Conservation (phyloP, 163 green algal species). For the Scenedesmus sp. region DNA sequence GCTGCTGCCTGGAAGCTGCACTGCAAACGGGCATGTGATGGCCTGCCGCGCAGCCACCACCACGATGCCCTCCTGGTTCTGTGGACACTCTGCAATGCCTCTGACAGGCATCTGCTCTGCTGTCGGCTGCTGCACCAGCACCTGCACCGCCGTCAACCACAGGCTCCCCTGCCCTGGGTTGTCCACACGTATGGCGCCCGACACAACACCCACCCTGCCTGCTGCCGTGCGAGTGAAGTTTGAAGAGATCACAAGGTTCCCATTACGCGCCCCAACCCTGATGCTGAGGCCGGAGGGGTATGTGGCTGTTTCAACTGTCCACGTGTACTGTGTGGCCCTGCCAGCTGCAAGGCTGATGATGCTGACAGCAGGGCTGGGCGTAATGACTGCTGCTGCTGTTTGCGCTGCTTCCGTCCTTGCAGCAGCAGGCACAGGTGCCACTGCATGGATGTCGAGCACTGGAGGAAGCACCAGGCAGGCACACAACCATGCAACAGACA, state of each 20-base stretch:
- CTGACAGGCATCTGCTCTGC: not conserved
- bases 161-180: conserved; percentile 7
- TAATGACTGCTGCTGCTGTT: not conserved
- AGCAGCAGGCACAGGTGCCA: not conserved
- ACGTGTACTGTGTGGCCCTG: not conserved
- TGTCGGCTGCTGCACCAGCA: conserved; percentile 24
- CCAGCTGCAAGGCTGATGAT: not conserved
- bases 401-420: no score
- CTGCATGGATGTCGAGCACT: not conserved
- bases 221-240: conserved; percentile 29
- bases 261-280: not conserved
- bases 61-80: not conserved
- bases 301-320: not conserved
- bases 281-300: conserved; percentile 42
- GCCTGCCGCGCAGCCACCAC: not conserved
- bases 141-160: conserved; percentile 32
- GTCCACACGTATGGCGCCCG: not conserved
- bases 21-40: conserved; percentile 25
- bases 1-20: conserved; percentile 1
- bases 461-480: not conserved
- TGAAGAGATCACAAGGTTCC: conserved; percentile 15
- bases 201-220: conserved; percentile 24
- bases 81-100: conserved; percentile 16
- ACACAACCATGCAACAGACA: not conserved
- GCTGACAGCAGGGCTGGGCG: not conserved